Conservation (phyloP, 495 filamentous ascomycete genomes). For the Durotheca rogersii region DNA sequence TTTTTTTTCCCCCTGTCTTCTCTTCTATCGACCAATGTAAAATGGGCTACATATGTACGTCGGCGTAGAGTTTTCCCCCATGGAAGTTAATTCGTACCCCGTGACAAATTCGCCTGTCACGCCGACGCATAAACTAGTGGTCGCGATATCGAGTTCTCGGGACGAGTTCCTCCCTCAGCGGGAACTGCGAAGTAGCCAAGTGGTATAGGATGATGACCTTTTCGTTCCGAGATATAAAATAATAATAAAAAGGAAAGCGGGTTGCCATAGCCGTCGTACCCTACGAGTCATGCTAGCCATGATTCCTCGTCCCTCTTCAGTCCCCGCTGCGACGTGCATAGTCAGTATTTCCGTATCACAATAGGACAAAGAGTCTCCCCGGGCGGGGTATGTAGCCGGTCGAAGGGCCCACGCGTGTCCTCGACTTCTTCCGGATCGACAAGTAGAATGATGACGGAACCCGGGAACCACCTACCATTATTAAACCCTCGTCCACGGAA, state of each 20-base stretch:
- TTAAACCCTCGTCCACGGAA: slow-evolving; percentile 47
- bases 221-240: no score
- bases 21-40: no score
- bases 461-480: slow-evolving; percentile 37
- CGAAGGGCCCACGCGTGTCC: no score
- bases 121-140: no score
- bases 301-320: slow-evolving; percentile 52
- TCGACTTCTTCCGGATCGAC: neutral
- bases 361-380: no score
- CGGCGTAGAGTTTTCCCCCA: neutral
- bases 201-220: no score
- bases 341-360: slow-evolving; percentile 16
- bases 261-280: neutral
- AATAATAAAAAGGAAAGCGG: no score
- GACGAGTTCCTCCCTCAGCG: neutral
- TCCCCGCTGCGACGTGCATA: slow-evolving; percentile 30
- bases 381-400: no score
- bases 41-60: no score
- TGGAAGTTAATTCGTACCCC: no score
- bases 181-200: no score
- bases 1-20: slow-evolving; percentile 6
- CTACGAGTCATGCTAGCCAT: slow-evolving; percentile 44
- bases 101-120: no score
- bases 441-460: neutral
- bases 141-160: neutral